A percentile compares a stretch with the other conserved stretches of the same genome.
phyloP scores from a whole-genome alignment of 2,329 filamentous ascomycete species.

The Arthroderma sp. region DNA sequence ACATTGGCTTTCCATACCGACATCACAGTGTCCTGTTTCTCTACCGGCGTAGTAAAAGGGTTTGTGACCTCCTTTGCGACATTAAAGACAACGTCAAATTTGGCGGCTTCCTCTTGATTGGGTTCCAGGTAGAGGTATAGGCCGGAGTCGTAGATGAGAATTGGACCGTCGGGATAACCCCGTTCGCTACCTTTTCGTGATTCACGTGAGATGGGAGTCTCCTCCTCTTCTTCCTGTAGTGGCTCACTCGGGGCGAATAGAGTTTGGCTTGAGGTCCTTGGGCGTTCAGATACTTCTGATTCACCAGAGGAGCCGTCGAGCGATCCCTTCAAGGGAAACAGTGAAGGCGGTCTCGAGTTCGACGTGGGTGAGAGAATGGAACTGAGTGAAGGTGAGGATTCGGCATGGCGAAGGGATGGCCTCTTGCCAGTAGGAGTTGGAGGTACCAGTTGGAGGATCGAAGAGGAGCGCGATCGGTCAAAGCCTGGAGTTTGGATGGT shows the following conservation, averaged over 20 bases:
- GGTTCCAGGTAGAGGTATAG: constrained; percentile 52
- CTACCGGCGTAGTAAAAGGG: constrained; percentile 34
- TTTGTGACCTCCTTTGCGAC: constrained; percentile 53
- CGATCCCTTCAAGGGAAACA: constrained; percentile 16
- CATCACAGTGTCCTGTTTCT: constrained; percentile 27
- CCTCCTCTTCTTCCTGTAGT: constrained; percentile 39
- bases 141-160: constrained; percentile 49
- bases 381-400: constrained; percentile 48
- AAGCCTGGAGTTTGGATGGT: constrained; percentile 45
- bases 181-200: constrained; percentile 49
- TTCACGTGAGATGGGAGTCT: constrained; percentile 30
- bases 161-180: constrained; percentile 51
- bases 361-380: constrained; percentile 37
- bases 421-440: constrained; percentile 41
- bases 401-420: constrained; percentile 45
- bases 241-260: constrained; percentile 16
- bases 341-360: background rate
- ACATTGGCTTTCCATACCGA: constrained; percentile 37
- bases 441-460: constrained; percentile 39
- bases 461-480: constrained; percentile 36
- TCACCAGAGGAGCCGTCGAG: constrained; percentile 20
- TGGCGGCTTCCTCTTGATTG: constrained; percentile 43
- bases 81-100: constrained; percentile 52
- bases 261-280: constrained; percentile 15
- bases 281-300: constrained; percentile 15